These are phyloP conservation scores for Agaricus subrufescens DNA, from an alignment of 768 basidiomycete genomes.

Conservation along the genomic window DNA sequence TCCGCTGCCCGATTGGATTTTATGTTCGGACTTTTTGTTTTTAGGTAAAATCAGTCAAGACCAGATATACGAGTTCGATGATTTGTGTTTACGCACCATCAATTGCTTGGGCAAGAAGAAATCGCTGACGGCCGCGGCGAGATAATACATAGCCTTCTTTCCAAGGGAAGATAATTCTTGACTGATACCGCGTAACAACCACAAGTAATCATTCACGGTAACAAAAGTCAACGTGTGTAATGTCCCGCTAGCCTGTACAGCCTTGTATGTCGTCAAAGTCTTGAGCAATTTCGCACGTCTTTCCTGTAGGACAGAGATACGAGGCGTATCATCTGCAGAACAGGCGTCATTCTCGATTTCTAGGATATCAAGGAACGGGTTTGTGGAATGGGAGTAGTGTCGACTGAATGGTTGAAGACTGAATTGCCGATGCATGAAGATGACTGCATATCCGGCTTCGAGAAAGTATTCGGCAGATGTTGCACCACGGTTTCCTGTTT, in stretches of 20 bases:
- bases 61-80: not conserved
- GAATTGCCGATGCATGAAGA: slow-evolving; percentile 98
- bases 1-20: slow-evolving; percentile 96
- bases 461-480: slow-evolving; percentile 99
- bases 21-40: slow-evolving; percentile 81
- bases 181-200: slow-evolving; percentile 79
- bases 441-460: slow-evolving; percentile 90
- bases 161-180: slow-evolving; percentile 70
- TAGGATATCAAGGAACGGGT: slow-evolving; percentile 95
- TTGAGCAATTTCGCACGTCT: slow-evolving; percentile 64
- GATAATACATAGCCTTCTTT: slow-evolving; percentile 83
- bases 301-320: slow-evolving; percentile 62
- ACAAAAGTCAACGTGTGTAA: slow-evolving; percentile 87
- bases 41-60: no score
- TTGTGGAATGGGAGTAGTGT: slow-evolving; percentile 97
- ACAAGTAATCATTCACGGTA: slow-evolving; percentile 95
- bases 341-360: slow-evolving; percentile 47
- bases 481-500: slow-evolving; percentile 88
- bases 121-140: slow-evolving; percentile 97
- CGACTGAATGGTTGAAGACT: slow-evolving; percentile 96
- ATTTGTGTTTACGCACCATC: slow-evolving; percentile 53
- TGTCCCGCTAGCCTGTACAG: slow-evolving; percentile 66
- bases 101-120: slow-evolving; percentile 92
- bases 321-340: slow-evolving; percentile 26
- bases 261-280: slow-evolving; percentile 77